phyloP scores from a whole-genome alignment of 805 yeast genomes.

The Komagataella populi region DNA sequence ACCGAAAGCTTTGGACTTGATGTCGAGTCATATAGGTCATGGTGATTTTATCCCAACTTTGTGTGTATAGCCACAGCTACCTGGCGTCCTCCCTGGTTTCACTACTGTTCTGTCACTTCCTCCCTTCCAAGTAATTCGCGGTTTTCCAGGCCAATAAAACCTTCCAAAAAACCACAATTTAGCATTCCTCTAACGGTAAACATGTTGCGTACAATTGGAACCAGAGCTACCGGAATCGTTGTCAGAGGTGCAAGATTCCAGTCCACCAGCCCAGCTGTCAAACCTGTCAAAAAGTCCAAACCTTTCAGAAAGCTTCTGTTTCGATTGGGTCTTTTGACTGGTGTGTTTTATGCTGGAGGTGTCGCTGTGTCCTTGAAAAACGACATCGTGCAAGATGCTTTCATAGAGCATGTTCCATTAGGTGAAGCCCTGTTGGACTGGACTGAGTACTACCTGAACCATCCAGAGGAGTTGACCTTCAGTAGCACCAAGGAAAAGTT shows the following conservation, averaged over 20 bases:
- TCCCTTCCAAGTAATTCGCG: neutral
- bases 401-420: constrained; percentile 51
- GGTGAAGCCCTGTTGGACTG: constrained; percentile 40
- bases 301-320: constrained; percentile 14
- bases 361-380: constrained; percentile 40
- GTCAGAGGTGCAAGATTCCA: constrained; percentile 8
- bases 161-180: neutral
- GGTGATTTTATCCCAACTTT: neutral
- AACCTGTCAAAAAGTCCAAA: constrained; percentile 8
- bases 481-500: constrained; percentile 23
- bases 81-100: neutral
- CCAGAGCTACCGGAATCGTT: neutral
- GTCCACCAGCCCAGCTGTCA: constrained; percentile 6
- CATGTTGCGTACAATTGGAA: constrained; percentile 3
- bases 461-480: constrained; percentile 14
- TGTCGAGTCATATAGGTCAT: neutral
- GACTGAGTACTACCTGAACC: constrained; percentile 24
- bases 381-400: constrained; percentile 47
- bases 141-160: neutral
- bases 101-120: neutral
- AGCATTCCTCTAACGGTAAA: neutral
- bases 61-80: neutral
- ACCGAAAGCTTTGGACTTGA: neutral
- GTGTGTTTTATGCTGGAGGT: constrained; percentile 39
- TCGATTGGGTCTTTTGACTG: constrained; percentile 12